Percentiles rank a stretch among this genome's conserved stretches.
These are phyloP conservation scores for Daldinia sp. DNA, from an alignment of 2,329 filamentous ascomycete genomes.

Conservation along the genomic window DNA sequence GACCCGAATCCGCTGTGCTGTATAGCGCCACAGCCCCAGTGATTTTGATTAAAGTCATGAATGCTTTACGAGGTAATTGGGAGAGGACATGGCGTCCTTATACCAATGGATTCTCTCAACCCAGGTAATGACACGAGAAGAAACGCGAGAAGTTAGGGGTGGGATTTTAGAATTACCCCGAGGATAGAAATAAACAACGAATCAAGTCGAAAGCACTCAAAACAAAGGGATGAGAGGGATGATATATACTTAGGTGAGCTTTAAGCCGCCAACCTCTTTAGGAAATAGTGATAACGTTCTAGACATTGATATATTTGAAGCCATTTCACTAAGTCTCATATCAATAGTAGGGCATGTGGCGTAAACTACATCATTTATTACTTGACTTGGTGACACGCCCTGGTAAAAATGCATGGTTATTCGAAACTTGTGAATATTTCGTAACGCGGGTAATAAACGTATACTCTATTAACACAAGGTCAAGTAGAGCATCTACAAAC, in stretches of 20 bases:
- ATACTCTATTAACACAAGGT: no score
- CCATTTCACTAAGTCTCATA: neutral
- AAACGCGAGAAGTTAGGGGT: no score
- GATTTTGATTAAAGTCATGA: neutral
- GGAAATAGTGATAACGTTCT: neutral
- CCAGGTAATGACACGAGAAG: no score
- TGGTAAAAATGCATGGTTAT: neutral
- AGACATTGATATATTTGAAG: neutral
- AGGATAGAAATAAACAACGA: no score
- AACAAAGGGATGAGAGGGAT: neutral
- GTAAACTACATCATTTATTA: neutral
- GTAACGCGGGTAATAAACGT: no score
- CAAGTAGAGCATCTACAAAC: neutral
- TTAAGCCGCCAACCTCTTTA: neutral
- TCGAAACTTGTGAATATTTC: no score
- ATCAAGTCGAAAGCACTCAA: neutral
- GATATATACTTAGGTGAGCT: neutral
- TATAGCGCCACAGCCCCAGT: neutral
- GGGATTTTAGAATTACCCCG: no score
- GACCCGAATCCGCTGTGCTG: neutral
- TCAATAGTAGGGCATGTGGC: no score
- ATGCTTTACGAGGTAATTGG: no score
- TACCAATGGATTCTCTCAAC: no score
- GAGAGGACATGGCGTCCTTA: no score
- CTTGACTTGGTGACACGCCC: neutral